Conservation (phyloP, 768 basidiomycete genomes). For the Candolleomyces eurysporus region DNA sequence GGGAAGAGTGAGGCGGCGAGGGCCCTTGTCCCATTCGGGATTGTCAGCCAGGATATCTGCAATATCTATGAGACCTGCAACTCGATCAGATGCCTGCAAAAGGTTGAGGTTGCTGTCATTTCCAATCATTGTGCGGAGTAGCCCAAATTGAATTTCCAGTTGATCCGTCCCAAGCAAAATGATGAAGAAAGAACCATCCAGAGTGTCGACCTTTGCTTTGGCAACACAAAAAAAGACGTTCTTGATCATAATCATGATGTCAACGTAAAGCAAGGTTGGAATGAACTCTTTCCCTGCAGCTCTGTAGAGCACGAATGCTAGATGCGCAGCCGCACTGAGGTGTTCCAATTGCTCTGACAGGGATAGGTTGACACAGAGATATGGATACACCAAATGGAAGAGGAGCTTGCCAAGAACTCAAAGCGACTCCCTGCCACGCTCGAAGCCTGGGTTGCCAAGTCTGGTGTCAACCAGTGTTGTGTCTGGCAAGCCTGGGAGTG, state of each 20-base stretch:
- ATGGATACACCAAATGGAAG: conserved; percentile 25
- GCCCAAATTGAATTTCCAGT: conserved; percentile 28
- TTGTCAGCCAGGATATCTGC: conserved; percentile 28
- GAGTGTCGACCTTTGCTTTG: conserved; percentile 29
- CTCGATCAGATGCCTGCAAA: conserved; percentile 21
- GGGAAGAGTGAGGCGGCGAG: conserved; percentile 26
- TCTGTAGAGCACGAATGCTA: conserved; percentile 18
- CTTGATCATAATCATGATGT: conserved; percentile 37
- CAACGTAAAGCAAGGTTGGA: conserved; percentile 22
- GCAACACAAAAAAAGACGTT: conserved; percentile 37
- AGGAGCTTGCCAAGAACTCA: not conserved
- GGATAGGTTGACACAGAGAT: conserved; percentile 23
- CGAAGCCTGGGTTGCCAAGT: not conserved
- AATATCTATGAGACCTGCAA: conserved; percentile 26
- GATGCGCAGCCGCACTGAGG: conserved; percentile 31
- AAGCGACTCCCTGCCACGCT: not conserved
- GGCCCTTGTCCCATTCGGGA: conserved; percentile 34
- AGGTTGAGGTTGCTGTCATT: conserved; percentile 27
- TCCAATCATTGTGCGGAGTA: conserved; percentile 27
- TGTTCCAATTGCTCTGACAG: conserved; percentile 31
- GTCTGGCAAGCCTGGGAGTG: not conserved
- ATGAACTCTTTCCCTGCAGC: conserved; percentile 17
- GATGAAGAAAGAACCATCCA: conserved; percentile 25
- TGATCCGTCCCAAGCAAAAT: conserved; percentile 34
- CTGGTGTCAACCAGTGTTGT: not conserved